Evolutionary conservation across 1,284 basidiomycete species (phyloP).

Genomic region (Sanghuangporus baumii): DNA sequence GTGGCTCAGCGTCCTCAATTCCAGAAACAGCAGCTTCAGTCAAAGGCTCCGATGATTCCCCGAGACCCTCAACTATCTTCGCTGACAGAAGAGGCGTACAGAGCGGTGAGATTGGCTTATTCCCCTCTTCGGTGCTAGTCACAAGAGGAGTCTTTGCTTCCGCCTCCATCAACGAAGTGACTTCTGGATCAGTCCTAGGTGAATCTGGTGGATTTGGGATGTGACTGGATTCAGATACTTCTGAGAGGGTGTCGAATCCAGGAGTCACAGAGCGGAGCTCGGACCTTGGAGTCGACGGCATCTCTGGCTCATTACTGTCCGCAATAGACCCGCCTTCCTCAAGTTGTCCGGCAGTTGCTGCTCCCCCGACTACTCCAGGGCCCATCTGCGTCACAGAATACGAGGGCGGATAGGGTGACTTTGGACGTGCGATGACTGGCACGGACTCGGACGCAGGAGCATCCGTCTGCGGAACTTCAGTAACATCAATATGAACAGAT

Average conservation of each 20-base stretch:
- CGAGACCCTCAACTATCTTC: not conserved
- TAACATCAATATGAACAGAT: not conserved
- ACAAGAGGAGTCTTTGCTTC: constrained; percentile 10
- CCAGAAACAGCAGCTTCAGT: constrained; percentile 2
- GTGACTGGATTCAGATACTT: constrained; percentile 17
- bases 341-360: not conserved
- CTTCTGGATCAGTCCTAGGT: constrained; percentile 15
- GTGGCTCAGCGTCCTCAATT: not conserved
- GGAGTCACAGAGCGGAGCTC: constrained; percentile 11
- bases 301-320: constrained; percentile 12
- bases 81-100: constrained; percentile 1
- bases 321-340: not conserved
- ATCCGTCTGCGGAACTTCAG: not conserved
- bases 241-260: constrained; percentile 14
- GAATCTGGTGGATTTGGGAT: constrained; percentile 10
- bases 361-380: not conserved
- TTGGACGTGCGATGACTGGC: constrained; percentile 11
- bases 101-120: constrained; percentile 4
- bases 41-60: not conserved
- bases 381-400: constrained; percentile 18
- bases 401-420: constrained; percentile 14
- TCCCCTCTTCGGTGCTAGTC: not conserved
- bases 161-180: not conserved
- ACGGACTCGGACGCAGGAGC: not conserved
- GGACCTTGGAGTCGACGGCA: constrained; percentile 9